Percentiles rank a stretch among this genome's conserved stretches.
phyloP scores from a whole-genome alignment of 2,329 filamentous ascomycete species.

The Paracoccidioides brasiliensis region DNA sequence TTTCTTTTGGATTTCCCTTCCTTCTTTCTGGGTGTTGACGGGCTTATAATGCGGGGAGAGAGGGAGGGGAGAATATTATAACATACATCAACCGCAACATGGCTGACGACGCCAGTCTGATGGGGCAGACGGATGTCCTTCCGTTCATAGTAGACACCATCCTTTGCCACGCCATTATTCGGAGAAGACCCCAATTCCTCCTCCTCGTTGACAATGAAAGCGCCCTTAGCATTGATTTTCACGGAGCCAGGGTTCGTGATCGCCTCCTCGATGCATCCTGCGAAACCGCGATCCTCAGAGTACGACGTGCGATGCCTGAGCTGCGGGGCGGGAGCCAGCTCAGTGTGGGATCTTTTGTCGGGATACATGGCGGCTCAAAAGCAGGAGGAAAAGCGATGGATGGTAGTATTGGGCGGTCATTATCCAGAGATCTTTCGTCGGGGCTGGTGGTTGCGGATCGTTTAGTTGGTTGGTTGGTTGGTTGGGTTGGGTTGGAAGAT shows the following conservation, averaged over 20 bases:
- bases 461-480: not conserved
- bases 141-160: slow-evolving; percentile 56
- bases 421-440: not conserved
- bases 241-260: slow-evolving; percentile 55
- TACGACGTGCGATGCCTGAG: slow-evolving; percentile 12
- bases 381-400: not conserved
- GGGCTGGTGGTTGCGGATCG: not conserved
- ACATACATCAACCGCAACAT: slow-evolving; percentile 89
- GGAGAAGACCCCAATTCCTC: slow-evolving; percentile 34
- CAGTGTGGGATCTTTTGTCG: slow-evolving; percentile 15
- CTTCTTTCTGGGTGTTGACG: not conserved
- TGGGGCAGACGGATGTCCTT: slow-evolving; percentile 94
- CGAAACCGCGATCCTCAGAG: slow-evolving; percentile 15
- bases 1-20: not conserved
- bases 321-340: slow-evolving; percentile 11
- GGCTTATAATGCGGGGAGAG: not conserved
- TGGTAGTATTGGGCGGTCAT: not conserved
- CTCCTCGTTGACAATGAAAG: slow-evolving; percentile 87
- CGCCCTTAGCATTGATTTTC: slow-evolving; percentile 91
- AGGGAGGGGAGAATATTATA: slow-evolving; percentile 2
- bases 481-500: not conserved
- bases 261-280: slow-evolving; percentile 28
- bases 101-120: slow-evolving; percentile 87
- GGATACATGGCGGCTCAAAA: slow-evolving; percentile 19
- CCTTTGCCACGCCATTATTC: slow-evolving; percentile 28